Base-by-base conservation (phyloP, 1,139 yeast genomes). In the Protomyces gravidus region DNA sequence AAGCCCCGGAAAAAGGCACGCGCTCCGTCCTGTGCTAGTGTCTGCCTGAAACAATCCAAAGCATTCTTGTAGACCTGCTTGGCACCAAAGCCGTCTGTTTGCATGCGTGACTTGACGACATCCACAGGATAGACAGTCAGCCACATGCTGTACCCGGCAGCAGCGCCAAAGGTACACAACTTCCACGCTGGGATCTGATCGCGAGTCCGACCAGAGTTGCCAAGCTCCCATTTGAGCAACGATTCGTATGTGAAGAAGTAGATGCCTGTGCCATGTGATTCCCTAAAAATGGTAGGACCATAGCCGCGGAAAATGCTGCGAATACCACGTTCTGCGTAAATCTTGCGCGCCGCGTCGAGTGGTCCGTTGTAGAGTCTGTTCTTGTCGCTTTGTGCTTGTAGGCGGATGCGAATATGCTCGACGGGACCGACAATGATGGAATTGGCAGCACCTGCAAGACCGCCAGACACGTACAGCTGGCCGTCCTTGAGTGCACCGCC, bases 221-320 rank as follows among this genome's bases (percentile, higher is more conserved):
- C 67, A 36, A 75, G 71, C 19, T 81, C 74, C 57, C 71, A 69
- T 53, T 74, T 75, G 67, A 86, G 81, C 59, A 86, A 71, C 46
- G 75, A 76, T 68, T 86, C 95, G 69, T 84, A 86, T 0, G 89
- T 77, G 63, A 84, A 72, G 66, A 86, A 86, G 94, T 94, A 86
- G 15, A 85, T 45, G 3, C 95, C 95, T 67, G 86, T 86, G 0
- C 92, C 90, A 68, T 86, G 94, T 7, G 83, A 76, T 68, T 86
- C 95, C 65, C 97, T 84, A 67, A 90, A 76, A 64, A 90, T 82
- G 1, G 97, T 89, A 53, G 97, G 96, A 23, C 84, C 73, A 69
- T 89, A 89, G 0, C 97, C 97, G 72, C 85, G 83, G 73, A 87
- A 85, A 69, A 90, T 87, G 0, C 96, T 90, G 13, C 70, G 63